Conservation (phyloP, 257 asterid species). For the Solanum neorickii region DNA sequence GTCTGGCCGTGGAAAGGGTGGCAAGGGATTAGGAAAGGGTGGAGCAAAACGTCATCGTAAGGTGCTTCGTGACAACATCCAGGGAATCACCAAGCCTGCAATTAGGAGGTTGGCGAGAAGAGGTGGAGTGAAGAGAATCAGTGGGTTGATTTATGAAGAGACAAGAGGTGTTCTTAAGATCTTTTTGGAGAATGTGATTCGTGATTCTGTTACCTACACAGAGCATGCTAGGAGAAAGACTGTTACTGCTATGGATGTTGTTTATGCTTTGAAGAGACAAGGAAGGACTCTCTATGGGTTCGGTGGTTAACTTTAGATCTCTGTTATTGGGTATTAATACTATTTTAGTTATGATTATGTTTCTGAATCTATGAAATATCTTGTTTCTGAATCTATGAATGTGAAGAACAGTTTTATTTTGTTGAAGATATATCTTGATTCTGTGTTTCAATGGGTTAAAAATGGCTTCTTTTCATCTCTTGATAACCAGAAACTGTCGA, state of each 20-base stretch:
- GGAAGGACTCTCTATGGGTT: conserved; percentile 21
- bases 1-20: conserved; percentile 32
- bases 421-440: neutral
- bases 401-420: neutral
- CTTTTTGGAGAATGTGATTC: conserved; percentile 19
- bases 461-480: neutral
- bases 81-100: conserved; percentile 21
- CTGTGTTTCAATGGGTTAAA: neutral
- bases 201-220: conserved; percentile 22
- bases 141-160: conserved; percentile 21
- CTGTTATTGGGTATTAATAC: neutral
- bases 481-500: neutral
- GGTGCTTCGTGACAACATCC: conserved; percentile 22
- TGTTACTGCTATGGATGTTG: conserved; percentile 23
- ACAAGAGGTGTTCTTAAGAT: conserved; percentile 20
- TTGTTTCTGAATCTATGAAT: neutral
- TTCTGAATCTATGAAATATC: neutral
- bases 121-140: conserved; percentile 23
- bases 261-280: conserved; percentile 16
- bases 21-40: conserved; percentile 24
- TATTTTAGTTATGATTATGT: neutral
- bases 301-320: conserved; percentile 2
- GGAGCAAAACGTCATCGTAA: conserved; percentile 26
- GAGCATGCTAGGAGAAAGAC: conserved; percentile 24
- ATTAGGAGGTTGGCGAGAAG: conserved; percentile 18